Evolutionary conservation across 2,329 filamentous ascomycete species (phyloP).

Genomic region (Arthrocladium fulminans): DNA sequence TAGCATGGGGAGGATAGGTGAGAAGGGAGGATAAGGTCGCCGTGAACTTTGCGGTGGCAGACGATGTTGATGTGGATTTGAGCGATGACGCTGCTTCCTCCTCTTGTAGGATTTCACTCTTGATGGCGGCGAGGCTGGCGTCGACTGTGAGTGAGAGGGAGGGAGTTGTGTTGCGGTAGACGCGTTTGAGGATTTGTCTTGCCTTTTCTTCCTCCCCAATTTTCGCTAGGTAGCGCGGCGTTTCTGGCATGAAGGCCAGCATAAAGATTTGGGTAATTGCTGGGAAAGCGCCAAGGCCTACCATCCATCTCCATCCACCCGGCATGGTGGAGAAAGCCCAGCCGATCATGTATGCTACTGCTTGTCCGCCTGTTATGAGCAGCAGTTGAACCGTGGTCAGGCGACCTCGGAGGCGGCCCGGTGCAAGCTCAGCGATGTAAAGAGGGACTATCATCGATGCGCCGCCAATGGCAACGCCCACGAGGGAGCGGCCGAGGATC

Average conservation of each 20-base stretch:
- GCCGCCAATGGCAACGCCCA: constrained; percentile 40
- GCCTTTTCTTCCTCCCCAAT: constrained; percentile 55
- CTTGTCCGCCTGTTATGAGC: constrained; percentile 80
- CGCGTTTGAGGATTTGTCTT: constrained; percentile 53
- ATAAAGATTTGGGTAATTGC: constrained; percentile 62
- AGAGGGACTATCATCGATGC: constrained; percentile 72
- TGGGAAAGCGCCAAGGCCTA: constrained; percentile 72
- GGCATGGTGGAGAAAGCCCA: constrained; percentile 58
- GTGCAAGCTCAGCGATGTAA: constrained; percentile 80
- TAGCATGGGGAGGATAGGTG: constrained; percentile 26
- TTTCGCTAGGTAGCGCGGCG: constrained; percentile 76
- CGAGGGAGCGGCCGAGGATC: constrained; percentile 38
- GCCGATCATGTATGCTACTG: constrained; percentile 76
- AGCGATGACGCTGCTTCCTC: constrained; percentile 33
- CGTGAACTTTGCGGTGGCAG: constrained; percentile 8
- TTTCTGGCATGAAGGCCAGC: constrained; percentile 71
- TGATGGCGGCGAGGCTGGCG: constrained; percentile 58
- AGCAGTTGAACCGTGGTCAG: constrained; percentile 74
- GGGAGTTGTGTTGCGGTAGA: constrained; percentile 44
- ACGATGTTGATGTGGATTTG: neutral
- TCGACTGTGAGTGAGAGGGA: constrained; percentile 44
- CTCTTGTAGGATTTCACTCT: constrained; percentile 65
- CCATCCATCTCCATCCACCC: constrained; percentile 82
- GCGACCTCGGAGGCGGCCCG: constrained; percentile 64
- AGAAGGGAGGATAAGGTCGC: constrained; percentile 32